Evolutionary conservation across 1,139 yeast genomes (phyloP).

Genomic region (Entelexis sorbosivorans): DNA sequence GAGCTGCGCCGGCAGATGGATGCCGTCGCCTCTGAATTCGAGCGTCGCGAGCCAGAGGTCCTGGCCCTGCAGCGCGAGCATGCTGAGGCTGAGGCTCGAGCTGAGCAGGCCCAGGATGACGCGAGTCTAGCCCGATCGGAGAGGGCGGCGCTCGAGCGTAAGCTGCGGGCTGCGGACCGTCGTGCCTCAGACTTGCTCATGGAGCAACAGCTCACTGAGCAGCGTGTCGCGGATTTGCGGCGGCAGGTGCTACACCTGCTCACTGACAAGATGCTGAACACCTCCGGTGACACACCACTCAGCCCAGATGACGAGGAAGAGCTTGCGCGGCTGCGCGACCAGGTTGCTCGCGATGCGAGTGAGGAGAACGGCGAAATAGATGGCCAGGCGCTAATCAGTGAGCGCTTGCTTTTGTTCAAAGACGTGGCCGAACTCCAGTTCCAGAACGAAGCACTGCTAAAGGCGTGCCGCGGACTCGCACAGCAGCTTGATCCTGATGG

Average conservation of each 20-base stretch:
- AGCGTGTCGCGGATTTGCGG: conserved; percentile 52
- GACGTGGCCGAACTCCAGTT: conserved; percentile 57
- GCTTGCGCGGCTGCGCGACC: conserved; percentile 28
- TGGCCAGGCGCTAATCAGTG: conserved; percentile 55
- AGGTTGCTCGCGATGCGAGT: conserved; percentile 5
- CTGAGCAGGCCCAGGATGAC: conserved; percentile 4
- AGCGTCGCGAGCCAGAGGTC: conserved; percentile 67
- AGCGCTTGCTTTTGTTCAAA: conserved; percentile 60
- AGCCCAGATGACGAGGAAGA: conserved; percentile 46
- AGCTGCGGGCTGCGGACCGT: conserved; percentile 37
- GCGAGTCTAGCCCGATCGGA: background rate
- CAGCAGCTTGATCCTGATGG: conserved; percentile 47
- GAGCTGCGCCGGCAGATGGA: conserved; percentile 61
- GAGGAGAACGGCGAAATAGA: conserved; percentile 13
- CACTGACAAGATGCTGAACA: conserved; percentile 48
- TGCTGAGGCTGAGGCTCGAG: conserved; percentile 8
- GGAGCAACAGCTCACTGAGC: conserved; percentile 25
- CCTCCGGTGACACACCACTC: conserved; percentile 45
- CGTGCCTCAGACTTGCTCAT: conserved; percentile 21
- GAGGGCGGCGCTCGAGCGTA: conserved; percentile 29
- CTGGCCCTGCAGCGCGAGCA: conserved; percentile 50
- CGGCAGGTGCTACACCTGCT: conserved; percentile 67
- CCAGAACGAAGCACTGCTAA: conserved; percentile 61
- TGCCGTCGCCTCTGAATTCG: conserved; percentile 62
- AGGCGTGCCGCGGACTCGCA: conserved; percentile 59